Evolutionary conservation across 1,284 basidiomycete genomes (phyloP).

Genomic region (Trametes hirsuta): DNA sequence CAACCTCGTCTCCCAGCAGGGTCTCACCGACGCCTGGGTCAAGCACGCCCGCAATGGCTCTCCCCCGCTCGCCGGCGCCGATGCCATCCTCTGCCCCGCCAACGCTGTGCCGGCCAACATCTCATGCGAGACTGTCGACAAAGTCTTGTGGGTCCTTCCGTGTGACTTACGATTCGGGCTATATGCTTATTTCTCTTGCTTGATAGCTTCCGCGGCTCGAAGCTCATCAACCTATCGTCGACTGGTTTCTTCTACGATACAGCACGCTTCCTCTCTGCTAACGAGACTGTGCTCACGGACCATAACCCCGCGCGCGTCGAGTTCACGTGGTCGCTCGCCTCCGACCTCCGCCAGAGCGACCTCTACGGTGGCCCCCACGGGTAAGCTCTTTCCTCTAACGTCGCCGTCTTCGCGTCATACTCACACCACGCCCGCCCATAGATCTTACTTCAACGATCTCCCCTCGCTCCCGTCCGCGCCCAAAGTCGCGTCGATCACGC

Average conservation of each 20-base stretch:
- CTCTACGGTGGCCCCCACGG: conserved; percentile 18
- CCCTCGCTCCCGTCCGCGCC: conserved; percentile 8
- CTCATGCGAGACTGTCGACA: conserved; percentile 20
- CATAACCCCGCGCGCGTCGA: conserved; percentile 15
- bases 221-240: conserved; percentile 3
- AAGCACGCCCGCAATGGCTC: conserved; percentile 7
- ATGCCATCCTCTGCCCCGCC: conserved; percentile 5
- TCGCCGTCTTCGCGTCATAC: not conserved
- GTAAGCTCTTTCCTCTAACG: not conserved
- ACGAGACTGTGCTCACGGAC: conserved; percentile 11
- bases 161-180: too few relatives aligned
- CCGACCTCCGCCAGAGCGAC: conserved; percentile 11
- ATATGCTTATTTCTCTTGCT: not conserved
- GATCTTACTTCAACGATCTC: conserved; percentile 12
- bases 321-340: conserved; percentile 4
- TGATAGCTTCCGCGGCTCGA: conserved; percentile 8
- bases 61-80: conserved; percentile 1
- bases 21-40: conserved; percentile 16
- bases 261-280: conserved; percentile 7
- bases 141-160: conserved; percentile 2
- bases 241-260: conserved; percentile 8
- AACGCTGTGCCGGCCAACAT: conserved; percentile 1
- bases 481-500: conserved; percentile 4
- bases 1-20: conserved; percentile 8
- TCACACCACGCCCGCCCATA: not conserved